Evolutionary conservation across 768 basidiomycete genomes (phyloP), one percentile per base, ranked within the genome.

Genomic region (Macrolepiota dolichaula): DNA sequence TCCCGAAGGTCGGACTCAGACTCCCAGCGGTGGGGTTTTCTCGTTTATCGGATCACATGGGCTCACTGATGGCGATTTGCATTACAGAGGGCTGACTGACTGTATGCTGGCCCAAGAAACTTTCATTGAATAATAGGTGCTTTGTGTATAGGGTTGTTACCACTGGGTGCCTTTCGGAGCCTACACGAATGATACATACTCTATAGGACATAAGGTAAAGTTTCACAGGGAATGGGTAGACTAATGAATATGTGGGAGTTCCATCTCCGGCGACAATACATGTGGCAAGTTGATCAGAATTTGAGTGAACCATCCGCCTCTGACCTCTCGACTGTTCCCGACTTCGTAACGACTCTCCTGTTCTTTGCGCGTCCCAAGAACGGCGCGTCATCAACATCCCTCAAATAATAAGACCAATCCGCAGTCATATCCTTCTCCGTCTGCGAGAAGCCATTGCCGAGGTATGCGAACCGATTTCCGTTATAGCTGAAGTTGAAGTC

Each of bases 391-490:
- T 69, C 68, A 27, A 62, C 59, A 38, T 64, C 53, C 19, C 63
- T 61, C 50, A 73, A 62, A 56, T 72, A 71, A 56, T 73, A 72
- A 7, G 71, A 62, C 67, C 63, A 69, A 37, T 73, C 72, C 2
- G 71, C 69, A 12, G 67, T 72, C n/a, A 32, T 38, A 32, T 73
- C 72, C 19, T 50, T 47, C 62, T 74, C 73, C 2, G 69, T 70
- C 51, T 71, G 71, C 53, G 73, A 73, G 27, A 64, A 67, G 7
- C 70, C 72, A 42, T 71, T 72, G 6, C 71, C 73, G 3, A 74
- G 61, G 63, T 63, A 72, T 10, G 67, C 66, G 53, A 72, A 72
- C 12, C 71, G 69, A 52, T 72, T 74, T 22, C 69, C 71, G n/a
- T 55, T 58, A 55, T 72, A 71, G 42, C 52, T 65, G 51, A 74